These are phyloP conservation scores for Circinella minor DNA, from an alignment of 371 early-diverging fungal species.

Conservation along the genomic window DNA sequence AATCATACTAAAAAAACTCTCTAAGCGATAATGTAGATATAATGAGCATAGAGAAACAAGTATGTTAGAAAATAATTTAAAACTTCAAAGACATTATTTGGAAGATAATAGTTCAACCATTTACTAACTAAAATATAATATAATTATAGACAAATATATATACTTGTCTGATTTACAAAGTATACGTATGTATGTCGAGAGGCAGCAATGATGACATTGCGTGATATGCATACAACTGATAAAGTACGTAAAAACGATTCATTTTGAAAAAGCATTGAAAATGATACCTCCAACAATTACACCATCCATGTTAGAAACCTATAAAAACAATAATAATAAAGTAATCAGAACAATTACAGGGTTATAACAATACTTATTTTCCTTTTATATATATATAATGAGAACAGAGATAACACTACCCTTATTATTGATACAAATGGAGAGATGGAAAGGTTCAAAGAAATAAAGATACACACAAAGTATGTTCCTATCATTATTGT, in stretches of 20 bases:
- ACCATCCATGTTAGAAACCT: slow-evolving; percentile 16
- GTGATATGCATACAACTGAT: slow-evolving; percentile 49
- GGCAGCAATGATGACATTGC: slow-evolving; percentile 87
- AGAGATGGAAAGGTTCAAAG: too few relatives aligned
- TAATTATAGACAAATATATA: slow-evolving; percentile 84
- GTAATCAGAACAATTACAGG: too few relatives aligned
- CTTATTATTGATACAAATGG: too few relatives aligned
- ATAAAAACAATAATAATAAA: too few relatives aligned
- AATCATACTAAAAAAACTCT: slow-evolving; percentile 85
- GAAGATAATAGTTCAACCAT: too few relatives aligned
- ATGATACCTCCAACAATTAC: slow-evolving; percentile 27
- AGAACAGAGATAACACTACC: too few relatives aligned
- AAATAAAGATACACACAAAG: too few relatives aligned
- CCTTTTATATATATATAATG: too few relatives aligned
- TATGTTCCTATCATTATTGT: too few relatives aligned
- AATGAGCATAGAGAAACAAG: slow-evolving; percentile 59
- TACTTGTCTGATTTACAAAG: slow-evolving; percentile 97
- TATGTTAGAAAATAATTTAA: slow-evolving; percentile 28
- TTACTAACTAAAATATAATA: too few relatives aligned
- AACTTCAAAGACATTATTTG: too few relatives aligned
- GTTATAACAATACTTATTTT: too few relatives aligned
- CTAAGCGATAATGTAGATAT: slow-evolving; percentile 77
- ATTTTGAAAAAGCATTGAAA: slow-evolving; percentile 23
- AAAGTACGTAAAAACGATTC: slow-evolving; percentile 46
- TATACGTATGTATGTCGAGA: slow-evolving; percentile 96